phyloP scores from a whole-genome alignment of 352 stramenopile genomes.

The Phytopythium vexans region DNA sequence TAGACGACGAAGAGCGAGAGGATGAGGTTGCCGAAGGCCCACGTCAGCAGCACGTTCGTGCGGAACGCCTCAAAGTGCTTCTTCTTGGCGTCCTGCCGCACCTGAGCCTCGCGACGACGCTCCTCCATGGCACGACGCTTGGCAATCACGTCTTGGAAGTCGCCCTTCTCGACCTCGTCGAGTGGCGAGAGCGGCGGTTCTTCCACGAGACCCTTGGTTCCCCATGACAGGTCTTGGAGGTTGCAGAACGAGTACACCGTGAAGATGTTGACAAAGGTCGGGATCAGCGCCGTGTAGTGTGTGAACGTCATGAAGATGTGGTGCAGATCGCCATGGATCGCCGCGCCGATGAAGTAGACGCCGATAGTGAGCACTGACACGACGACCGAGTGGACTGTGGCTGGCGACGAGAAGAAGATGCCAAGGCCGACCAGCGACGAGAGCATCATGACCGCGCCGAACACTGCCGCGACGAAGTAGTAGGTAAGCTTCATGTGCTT shows the following conservation, averaged over 20 bases:
- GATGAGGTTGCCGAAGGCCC: constrained; percentile 82
- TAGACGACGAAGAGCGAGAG: constrained; percentile 71
- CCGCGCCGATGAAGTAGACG: constrained; percentile 82
- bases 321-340: constrained; percentile 75
- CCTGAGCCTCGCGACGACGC: constrained; percentile 51
- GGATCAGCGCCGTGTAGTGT: constrained; percentile 85
- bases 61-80: constrained; percentile 82
- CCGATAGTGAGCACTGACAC: constrained; percentile 69
- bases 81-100: constrained; percentile 63
- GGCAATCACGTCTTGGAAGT: constrained; percentile 84
- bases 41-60: constrained; percentile 77
- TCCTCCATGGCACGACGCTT: constrained; percentile 74
- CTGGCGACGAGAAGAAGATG: constrained; percentile 67
- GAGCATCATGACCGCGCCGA: constrained; percentile 79
- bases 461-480: constrained; percentile 70
- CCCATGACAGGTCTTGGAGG: constrained; percentile 86
- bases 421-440: constrained; percentile 68
- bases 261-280: constrained; percentile 89
- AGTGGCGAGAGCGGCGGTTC: constrained; percentile 38
- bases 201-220: constrained; percentile 67
- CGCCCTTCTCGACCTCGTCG: constrained; percentile 68
- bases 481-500: constrained; percentile 88
- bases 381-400: constrained; percentile 48
- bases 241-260: constrained; percentile 90
- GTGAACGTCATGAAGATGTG: constrained; percentile 85